These are phyloP conservation scores for Saccharomyces uvarum DNA, from an alignment of 1,139 yeast genomes.

Conservation along the genomic window DNA sequence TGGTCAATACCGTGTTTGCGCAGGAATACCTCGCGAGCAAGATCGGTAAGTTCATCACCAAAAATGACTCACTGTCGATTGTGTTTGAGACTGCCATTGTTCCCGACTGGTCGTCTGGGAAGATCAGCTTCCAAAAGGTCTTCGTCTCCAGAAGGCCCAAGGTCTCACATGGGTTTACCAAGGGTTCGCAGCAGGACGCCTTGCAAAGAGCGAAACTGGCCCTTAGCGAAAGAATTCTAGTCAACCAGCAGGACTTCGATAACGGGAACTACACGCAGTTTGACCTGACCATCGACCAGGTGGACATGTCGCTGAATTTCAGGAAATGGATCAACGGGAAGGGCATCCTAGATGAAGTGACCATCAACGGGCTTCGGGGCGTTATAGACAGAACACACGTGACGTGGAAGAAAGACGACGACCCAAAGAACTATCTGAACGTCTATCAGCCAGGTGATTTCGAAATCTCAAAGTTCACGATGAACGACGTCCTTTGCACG, in stretches of 20 bases:
- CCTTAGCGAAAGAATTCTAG: conserved; percentile 23
- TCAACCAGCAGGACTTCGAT: conserved; percentile 42
- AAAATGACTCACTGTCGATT: conserved; percentile 77
- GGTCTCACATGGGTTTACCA: conserved; percentile 37
- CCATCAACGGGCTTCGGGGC: conserved; percentile 80
- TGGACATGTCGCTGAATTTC: conserved; percentile 71
- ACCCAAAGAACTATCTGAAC: conserved; percentile 73
- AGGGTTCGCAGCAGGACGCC: conserved; percentile 55
- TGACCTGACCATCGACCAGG: conserved; percentile 81
- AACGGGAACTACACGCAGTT: conserved; percentile 95
- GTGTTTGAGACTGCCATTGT: conserved; percentile 91
- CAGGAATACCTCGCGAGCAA: conserved; percentile 80
- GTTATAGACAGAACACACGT: conserved; percentile 87
- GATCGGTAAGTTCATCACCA: conserved; percentile 76
- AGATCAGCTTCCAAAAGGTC: conserved; percentile 74
- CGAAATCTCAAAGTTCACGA: conserved; percentile 72
- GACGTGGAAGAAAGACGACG: conserved; percentile 72
- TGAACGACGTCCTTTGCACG: conserved; percentile 80
- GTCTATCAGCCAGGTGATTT: conserved; percentile 80
- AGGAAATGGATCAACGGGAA: conserved; percentile 83
- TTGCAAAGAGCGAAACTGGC: conserved; percentile 30
- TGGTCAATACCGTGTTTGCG: conserved; percentile 79
- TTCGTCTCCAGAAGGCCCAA: conserved; percentile 77
- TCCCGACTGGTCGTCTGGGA: conserved; percentile 90
- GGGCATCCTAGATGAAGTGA: conserved; percentile 78